These are phyloP conservation scores for Exsudoporus frostii DNA, from an alignment of 768 basidiomycete species.

Conservation along the genomic window DNA sequence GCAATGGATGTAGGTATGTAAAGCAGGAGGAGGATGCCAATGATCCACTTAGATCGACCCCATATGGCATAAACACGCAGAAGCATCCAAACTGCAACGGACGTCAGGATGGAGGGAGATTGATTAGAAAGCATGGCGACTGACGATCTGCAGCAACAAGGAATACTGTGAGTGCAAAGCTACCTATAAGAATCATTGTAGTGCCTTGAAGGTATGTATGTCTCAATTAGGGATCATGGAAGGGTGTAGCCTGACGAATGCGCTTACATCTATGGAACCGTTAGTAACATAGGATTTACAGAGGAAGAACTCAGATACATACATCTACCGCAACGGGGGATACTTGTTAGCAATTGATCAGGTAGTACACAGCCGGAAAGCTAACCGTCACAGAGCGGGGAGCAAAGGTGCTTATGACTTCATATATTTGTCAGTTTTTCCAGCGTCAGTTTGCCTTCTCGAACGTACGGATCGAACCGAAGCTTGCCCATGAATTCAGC, in stretches of 20 bases:
- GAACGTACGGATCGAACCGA: neutral
- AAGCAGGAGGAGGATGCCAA: neutral
- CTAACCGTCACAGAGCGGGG: neutral
- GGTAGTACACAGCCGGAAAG: neutral
- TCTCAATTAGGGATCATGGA: neutral
- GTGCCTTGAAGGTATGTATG: neutral
- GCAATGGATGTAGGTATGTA: neutral
- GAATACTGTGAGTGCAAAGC: neutral
- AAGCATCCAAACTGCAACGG: slow-evolving; percentile 3
- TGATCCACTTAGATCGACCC: neutral
- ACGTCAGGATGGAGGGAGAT: neutral
- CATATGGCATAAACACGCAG: slow-evolving; percentile 7
- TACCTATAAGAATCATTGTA: neutral
- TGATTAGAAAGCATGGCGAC: neutral
- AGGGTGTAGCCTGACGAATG: neutral
- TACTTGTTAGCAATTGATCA: neutral
- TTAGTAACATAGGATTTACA: neutral
- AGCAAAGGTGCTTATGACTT: neutral
- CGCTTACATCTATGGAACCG: slow-evolving; percentile 2
- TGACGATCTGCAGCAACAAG: slow-evolving; percentile 3
- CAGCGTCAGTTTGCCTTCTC: neutral
- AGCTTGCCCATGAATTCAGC: neutral
- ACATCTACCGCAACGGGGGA: neutral
- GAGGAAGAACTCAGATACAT: neutral
- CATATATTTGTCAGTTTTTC: neutral